phyloP scores from a whole-genome alignment of 225 moss, liverwort and hornwort species.

The Pseudoscleropodium purum region DNA sequence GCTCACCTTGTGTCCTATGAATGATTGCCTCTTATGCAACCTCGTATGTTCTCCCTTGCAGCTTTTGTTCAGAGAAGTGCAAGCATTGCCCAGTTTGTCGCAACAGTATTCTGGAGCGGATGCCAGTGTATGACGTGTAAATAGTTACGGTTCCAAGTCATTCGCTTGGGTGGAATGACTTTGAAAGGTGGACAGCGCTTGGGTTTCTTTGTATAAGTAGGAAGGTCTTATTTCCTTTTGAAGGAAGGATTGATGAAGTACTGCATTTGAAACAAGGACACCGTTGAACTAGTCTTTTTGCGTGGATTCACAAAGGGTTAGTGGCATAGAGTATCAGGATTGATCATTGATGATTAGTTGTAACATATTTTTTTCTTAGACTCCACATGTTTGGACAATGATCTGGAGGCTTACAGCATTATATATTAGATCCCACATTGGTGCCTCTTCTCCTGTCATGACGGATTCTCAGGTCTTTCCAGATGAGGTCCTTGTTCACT shows the following conservation, averaged over 20 bases:
- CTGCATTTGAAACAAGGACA: neutral
- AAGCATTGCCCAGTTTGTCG: constrained; percentile 95
- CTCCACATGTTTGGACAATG: constrained; percentile 13
- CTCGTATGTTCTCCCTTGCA: constrained; percentile 10
- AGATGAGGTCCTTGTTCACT: neutral
- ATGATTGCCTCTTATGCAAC: neutral
- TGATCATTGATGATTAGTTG: constrained; percentile 18
- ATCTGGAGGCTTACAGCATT: constrained; percentile 8
- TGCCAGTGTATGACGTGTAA: constrained; percentile 96
- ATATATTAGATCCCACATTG: constrained; percentile 5
- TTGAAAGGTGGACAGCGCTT: constrained; percentile 9
- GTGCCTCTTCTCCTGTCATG: neutral
- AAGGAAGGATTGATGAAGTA: neutral
- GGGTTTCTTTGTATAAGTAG: constrained; percentile 10
- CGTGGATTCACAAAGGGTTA: neutral
- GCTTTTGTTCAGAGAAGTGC: constrained; percentile 95
- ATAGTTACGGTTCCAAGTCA: constrained; percentile 1
- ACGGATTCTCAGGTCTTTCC: neutral
- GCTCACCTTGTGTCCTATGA: neutral
- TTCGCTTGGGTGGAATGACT: constrained; percentile 2
- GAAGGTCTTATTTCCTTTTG: neutral
- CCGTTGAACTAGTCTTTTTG: constrained; percentile 6
- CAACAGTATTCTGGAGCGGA: constrained; percentile 64
- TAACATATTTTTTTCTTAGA: constrained; percentile 15
- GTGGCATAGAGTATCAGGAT: neutral